These are phyloP conservation scores for Conoideocrella luteorostrata DNA, from an alignment of 2,329 filamentous ascomycete genomes.

Conservation along the genomic window DNA sequence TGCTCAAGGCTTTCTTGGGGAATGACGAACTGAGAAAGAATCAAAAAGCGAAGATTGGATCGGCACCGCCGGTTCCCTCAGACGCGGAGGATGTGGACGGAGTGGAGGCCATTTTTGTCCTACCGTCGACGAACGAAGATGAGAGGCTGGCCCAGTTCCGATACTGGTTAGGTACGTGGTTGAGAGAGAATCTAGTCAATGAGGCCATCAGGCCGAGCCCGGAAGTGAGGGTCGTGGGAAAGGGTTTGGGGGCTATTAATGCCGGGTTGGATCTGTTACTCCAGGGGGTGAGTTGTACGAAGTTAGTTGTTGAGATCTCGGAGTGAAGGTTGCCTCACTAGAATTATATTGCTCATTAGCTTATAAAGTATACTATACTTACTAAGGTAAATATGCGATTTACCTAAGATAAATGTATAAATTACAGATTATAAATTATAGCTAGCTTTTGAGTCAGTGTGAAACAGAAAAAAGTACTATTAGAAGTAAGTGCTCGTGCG, in stretches of 20 bases:
- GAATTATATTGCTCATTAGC: no score
- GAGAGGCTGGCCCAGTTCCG: constrained; percentile 30
- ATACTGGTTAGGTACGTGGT: constrained; percentile 34
- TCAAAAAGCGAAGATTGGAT: constrained; percentile 26
- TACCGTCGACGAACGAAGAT: constrained; percentile 26
- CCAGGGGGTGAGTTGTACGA: constrained; percentile 35
- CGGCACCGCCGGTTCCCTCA: constrained; percentile 27
- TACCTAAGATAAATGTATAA: no score
- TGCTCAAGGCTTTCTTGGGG: constrained; percentile 27
- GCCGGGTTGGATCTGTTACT: constrained; percentile 27
- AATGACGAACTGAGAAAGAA: neutral
- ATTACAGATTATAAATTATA: no score
- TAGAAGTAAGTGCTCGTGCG: no score
- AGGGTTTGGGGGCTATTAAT: constrained; percentile 30
- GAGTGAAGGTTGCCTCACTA: no score
- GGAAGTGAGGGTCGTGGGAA: constrained; percentile 28
- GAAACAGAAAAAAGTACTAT: no score
- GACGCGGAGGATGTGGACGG: constrained; percentile 22
- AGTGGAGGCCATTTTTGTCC: constrained; percentile 31
- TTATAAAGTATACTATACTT: no score
- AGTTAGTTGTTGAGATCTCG: constrained; percentile 33
- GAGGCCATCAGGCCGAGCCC: constrained; percentile 31
- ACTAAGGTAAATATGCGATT: no score
- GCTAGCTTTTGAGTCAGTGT: no score
- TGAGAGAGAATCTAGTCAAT: constrained; percentile 25